Base-by-base conservation (phyloP, 2,329 filamentous ascomycete genomes). In the Cytospora chrysosperma region DNA sequence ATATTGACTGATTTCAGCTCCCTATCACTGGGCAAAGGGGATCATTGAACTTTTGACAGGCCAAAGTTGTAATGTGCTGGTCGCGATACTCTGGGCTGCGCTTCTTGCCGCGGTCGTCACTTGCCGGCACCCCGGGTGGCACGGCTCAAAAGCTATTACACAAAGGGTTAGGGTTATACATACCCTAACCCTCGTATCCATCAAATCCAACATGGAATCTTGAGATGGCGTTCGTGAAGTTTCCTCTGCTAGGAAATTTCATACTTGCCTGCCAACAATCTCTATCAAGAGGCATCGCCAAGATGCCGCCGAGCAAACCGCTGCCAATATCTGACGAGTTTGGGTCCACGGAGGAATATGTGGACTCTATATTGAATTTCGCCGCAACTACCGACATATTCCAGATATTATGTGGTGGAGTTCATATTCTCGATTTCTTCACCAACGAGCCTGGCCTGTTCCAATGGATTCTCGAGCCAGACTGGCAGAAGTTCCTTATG, bases 351-450 rank as follows among this genome's bases (percentile, higher is more conserved):
- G 91, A 97, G 55, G 84, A 87, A 59, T 99, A 97, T 75, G 84
- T 97, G 56, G 82, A 91, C 28, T 88, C 87, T 21, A 84, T 98
- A 15, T 81, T 98, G 28, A 74, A 86, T 24, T 97, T 98, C 71
- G 85, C 88, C 1, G 87, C 87, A 7, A 87, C 86, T 2, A 91
- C 90, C 53, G 85, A 88, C 60, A 81, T 92, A 1, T 93, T 97
- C 69, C 90, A 92, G 68, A 92, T 91, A 28, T 82, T 99, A n/a
- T 97, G 93, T 73, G 95, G 95, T 60, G 93, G 94, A n/a, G 91
- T 98, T 0, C 95, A 99, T 73, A 93, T 99, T 67, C 83, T 98
- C 62, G 95, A 99, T 75, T 98, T 99, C 77, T 92, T 97, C 78
- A 97, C 93, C 2, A 86, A 87, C 50, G 86, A 92, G 55, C 91